These are phyloP conservation scores for Sicyos edulis DNA, from an alignment of 306 rosid species.

Conservation along the genomic window DNA sequence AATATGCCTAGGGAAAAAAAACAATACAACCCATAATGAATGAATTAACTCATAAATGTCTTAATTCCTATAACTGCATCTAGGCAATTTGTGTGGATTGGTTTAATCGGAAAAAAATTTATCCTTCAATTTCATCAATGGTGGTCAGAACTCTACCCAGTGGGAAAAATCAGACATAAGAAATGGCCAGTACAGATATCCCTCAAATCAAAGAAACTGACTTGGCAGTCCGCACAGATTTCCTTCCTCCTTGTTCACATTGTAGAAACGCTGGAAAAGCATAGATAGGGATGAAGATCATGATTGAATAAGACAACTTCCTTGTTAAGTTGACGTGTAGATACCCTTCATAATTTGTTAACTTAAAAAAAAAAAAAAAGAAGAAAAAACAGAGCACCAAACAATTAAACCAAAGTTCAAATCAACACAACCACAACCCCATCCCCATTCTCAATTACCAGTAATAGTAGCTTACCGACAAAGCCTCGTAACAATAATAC, in stretches of 20 bases:
- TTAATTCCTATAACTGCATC: neutral
- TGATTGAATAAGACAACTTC: neutral
- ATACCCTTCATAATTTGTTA: neutral
- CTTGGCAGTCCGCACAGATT: neutral
- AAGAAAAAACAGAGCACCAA: neutral
- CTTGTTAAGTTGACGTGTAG: neutral
- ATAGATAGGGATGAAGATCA: neutral
- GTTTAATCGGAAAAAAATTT: neutral
- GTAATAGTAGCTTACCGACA: neutral
- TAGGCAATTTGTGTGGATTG: neutral
- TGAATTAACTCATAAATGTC: slow-evolving; percentile 1
- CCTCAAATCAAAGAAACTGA: slow-evolving; percentile 1
- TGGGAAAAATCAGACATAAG: neutral
- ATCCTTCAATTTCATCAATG: neutral
- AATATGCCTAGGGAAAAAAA: neutral
- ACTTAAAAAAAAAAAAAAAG: too few species aligned
- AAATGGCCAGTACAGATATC: slow-evolving; percentile 3
- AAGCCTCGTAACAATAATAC: neutral
- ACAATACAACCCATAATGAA: neutral
- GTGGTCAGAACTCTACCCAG: neutral
- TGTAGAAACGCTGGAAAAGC: neutral
- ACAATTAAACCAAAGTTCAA: neutral
- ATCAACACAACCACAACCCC: neutral
- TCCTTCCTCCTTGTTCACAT: neutral
- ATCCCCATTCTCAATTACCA: neutral